Base-by-base conservation (phyloP, 2,329 filamentous ascomycete species). In the Trichoderma endophyticum region DNA sequence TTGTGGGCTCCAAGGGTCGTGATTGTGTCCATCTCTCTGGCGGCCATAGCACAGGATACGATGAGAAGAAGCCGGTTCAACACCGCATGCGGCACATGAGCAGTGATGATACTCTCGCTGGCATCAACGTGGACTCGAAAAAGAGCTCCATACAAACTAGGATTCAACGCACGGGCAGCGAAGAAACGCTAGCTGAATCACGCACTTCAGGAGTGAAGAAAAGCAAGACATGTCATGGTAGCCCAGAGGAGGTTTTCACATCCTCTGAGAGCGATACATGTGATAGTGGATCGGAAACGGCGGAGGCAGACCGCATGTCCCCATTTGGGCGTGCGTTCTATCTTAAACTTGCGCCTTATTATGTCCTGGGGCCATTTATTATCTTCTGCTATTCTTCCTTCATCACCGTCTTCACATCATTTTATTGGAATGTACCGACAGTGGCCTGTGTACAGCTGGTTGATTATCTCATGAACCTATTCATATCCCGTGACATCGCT, bases 261-360 rank as follows among this genome's bases (percentile, higher is more conserved):
- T 62, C 69, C 14, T 77, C 76, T 6, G 75, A 75, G 24, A 76
- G 72, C 36, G 76, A 76, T 36, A 74, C 67, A 11, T 73, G 75
- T 24, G 70, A 72, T 21, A 34, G 11, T 36, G 18, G 12, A 15
- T 48, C 21, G 21, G 71, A 70, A 12, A 70, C 26, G 15, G n/a
- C 3, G 1, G 66, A 70, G 7, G 60, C 65, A 11, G 65, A 72
- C 24, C 74, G 75, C 24, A 74, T 79, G 7, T 82, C 82, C 3
- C 86, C 87, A 0, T 89, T 89, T 73, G 87, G 87, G 34, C 83
- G 86, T 11, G 87, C 87, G 2, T 89, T 88, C 77, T 88, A 88
- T 78, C 80, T 84, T 60, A 81, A 82, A 21, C 78, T 84, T 62
- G 85, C 86, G 2, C 80, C 84, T 1, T 89, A 88, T 79, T 80